phyloP scores from a whole-genome alignment of 2,329 filamentous ascomycete genomes.

The Orbilia oligospora region DNA sequence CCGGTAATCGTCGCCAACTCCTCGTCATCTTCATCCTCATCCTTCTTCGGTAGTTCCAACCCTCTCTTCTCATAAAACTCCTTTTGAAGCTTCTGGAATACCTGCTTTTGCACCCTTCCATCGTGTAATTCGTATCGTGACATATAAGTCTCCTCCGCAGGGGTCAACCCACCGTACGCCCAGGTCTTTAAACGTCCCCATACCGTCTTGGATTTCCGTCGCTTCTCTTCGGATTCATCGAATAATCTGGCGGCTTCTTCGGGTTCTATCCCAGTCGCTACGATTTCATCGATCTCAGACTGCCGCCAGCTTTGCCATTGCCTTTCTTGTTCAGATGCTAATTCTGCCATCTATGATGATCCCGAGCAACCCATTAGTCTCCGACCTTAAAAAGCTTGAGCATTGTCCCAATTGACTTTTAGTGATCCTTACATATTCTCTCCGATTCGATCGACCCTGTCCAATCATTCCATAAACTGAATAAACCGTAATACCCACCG shows the following conservation, averaged over 20 bases:
- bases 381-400: neutral
- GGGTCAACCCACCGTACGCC: conserved; percentile 63
- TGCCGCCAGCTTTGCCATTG: conserved; percentile 51
- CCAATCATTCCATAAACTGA: conserved; percentile 59
- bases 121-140: conserved; percentile 55
- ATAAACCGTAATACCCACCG: conserved; percentile 51
- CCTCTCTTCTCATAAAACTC: conserved; percentile 58
- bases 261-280: conserved; percentile 46
- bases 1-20: conserved; percentile 33
- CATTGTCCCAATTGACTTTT: neutral
- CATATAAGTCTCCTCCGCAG: conserved; percentile 63
- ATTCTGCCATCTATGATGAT: conserved; percentile 29
- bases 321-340: conserved; percentile 39
- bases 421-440: conserved; percentile 51
- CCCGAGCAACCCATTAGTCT: neutral
- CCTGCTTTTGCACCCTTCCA: conserved; percentile 49
- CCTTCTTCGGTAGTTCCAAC: conserved; percentile 54
- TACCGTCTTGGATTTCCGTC: conserved; percentile 59
- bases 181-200: conserved; percentile 62
- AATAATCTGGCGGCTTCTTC: conserved; percentile 53
- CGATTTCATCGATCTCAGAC: conserved; percentile 49
- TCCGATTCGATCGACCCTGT: conserved; percentile 53
- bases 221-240: conserved; percentile 47
- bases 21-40: conserved; percentile 44
- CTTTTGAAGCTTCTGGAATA: conserved; percentile 55